A percentile compares a stretch with the other conserved stretches of the same genome.
phyloP scores from a whole-genome alignment of 805 yeast species.

The Debaryomyces prosopidis region DNA sequence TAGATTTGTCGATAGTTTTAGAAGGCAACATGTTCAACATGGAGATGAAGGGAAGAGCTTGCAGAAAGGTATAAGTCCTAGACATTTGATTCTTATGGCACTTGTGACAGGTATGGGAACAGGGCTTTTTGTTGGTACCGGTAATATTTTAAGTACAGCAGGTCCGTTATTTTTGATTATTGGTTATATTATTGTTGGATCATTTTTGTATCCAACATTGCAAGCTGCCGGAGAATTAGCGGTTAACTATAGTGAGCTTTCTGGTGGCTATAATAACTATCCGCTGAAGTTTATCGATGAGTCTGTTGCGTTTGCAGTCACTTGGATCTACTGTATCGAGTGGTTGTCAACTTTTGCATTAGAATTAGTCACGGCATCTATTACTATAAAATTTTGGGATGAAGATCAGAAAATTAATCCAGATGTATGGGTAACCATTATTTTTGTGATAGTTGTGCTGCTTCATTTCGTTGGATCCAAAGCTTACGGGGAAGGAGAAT shows the following conservation, averaged over 20 bases:
- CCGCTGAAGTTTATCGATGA: constrained; percentile 55
- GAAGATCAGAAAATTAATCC: neutral
- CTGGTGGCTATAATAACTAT: constrained; percentile 65
- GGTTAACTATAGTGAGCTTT: constrained; percentile 53
- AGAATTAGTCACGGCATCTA: constrained; percentile 63
- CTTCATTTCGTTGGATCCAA: constrained; percentile 44
- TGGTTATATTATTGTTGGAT: constrained; percentile 35
- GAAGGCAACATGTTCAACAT: constrained; percentile 13
- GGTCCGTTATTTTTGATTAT: constrained; percentile 35
- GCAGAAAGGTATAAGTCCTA: constrained; percentile 32
- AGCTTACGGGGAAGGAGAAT: constrained; percentile 48
- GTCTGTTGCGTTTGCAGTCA: constrained; percentile 58
- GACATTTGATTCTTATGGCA: constrained; percentile 40
- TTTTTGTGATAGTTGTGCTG: constrained; percentile 31
- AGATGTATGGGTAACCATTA: constrained; percentile 45
- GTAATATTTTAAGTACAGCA: constrained; percentile 33
- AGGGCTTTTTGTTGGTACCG: constrained; percentile 43
- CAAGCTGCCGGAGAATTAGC: constrained; percentile 52
- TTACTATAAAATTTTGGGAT: constrained; percentile 60
- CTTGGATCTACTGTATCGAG: constrained; percentile 63
- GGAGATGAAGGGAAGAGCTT: constrained; percentile 20
- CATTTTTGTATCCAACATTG: constrained; percentile 37
- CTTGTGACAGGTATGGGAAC: constrained; percentile 43
- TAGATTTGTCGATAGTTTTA: constrained; percentile 30
- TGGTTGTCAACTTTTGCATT: constrained; percentile 64